These are phyloP conservation scores for Stylonectria norvegica DNA, from an alignment of 2,329 filamentous ascomycete genomes.

Conservation along the genomic window DNA sequence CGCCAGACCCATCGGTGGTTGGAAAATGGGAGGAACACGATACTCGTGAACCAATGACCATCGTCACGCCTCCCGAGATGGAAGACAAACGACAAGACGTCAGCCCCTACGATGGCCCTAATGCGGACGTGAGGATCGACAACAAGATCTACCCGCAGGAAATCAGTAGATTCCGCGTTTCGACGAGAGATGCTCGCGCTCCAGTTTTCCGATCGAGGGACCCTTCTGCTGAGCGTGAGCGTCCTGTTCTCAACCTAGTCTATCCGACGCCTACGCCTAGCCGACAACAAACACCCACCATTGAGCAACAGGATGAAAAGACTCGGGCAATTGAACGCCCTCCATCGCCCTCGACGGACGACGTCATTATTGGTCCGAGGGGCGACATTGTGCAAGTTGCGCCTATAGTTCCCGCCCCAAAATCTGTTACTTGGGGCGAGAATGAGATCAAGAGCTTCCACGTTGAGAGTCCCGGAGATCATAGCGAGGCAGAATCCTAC, in stretches of 20 bases:
- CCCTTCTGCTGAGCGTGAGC: constrained; percentile 51
- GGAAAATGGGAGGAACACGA: constrained; percentile 49
- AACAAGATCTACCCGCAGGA: constrained; percentile 55
- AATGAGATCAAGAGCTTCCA: constrained; percentile 64
- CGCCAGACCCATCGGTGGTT: constrained; percentile 52
- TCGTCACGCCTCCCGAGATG: constrained; percentile 55
- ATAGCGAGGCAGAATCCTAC: constrained; percentile 31
- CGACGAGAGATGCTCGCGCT: constrained; percentile 22
- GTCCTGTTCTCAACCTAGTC: constrained; percentile 59
- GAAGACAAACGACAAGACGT: constrained; percentile 41
- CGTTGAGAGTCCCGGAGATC: constrained; percentile 54
- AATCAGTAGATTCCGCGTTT: constrained; percentile 36
- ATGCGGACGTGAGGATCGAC: constrained; percentile 63
- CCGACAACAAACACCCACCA: constrained; percentile 43
- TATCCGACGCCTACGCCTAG: constrained; percentile 53
- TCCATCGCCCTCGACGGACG: constrained; percentile 22
- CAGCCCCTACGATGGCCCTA: constrained; percentile 53
- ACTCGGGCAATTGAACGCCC: constrained; percentile 1
- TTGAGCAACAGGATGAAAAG: constrained; percentile 18
- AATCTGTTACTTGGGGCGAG: constrained; percentile 62
- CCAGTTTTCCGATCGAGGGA: constrained; percentile 46
- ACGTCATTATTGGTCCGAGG: constrained; percentile 38
- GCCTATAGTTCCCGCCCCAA: constrained; percentile 35
- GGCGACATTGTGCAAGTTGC: constrained; percentile 40
- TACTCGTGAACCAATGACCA: constrained; percentile 38